These are phyloP conservation scores for Lodderomyces elongisporus DNA, from an alignment of 1,139 yeast species.

Conservation along the genomic window DNA sequence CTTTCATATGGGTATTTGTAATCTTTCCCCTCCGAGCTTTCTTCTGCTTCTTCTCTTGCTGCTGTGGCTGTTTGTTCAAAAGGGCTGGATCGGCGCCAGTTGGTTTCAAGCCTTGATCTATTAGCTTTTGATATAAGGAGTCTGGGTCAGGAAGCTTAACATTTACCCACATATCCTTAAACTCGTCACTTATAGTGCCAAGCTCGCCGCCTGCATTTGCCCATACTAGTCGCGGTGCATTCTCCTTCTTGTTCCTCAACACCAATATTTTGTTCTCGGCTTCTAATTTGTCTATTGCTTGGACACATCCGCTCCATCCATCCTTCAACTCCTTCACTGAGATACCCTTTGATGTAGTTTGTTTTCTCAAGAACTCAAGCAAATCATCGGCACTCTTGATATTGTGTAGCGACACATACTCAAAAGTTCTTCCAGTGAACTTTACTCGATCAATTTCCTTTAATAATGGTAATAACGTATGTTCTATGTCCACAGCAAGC, in stretches of 20 bases:
- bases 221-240: slow-evolving; percentile 88
- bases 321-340: slow-evolving; percentile 87
- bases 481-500: slow-evolving; percentile 45
- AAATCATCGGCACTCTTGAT: slow-evolving; percentile 78
- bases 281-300: slow-evolving; percentile 73
- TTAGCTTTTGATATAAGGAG: slow-evolving; percentile 66
- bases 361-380: slow-evolving; percentile 67
- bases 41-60: slow-evolving; percentile 72
- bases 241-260: slow-evolving; percentile 85
- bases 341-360: slow-evolving; percentile 83
- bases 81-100: slow-evolving; percentile 96
- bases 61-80: slow-evolving; percentile 61
- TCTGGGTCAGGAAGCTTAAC: slow-evolving; percentile 78
- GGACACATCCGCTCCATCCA: slow-evolving; percentile 94
- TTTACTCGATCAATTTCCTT: slow-evolving; percentile 72
- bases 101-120: slow-evolving; percentile 86
- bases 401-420: slow-evolving; percentile 84
- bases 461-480: slow-evolving; percentile 59
- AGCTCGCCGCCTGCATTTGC: slow-evolving; percentile 74
- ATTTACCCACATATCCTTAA: slow-evolving; percentile 72
- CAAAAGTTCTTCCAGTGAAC: slow-evolving; percentile 65
- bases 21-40: slow-evolving; percentile 90
- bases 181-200: slow-evolving; percentile 77
- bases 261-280: slow-evolving; percentile 73
- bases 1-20: slow-evolving; percentile 95